Evolutionary conservation across 768 basidiomycete species (phyloP), one percentile per base, ranked within the genome.

Genomic region (Pleurotus platypus): DNA sequence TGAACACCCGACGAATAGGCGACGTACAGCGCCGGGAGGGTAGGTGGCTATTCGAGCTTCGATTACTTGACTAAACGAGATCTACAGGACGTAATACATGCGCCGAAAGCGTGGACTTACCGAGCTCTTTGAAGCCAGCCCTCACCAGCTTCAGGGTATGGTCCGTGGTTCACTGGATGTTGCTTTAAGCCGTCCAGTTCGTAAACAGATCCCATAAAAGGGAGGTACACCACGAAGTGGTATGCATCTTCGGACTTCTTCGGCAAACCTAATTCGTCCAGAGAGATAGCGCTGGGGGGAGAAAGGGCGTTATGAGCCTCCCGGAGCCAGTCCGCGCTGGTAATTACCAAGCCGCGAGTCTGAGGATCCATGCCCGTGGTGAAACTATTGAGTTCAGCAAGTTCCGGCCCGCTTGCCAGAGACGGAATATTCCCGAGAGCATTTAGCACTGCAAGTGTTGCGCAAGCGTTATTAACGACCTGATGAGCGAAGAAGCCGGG

Each of bases 401-500:
- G 79, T 64, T 90, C 86, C 5, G 82, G 66, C 6, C 90, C 89
- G 60, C 78, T 78, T 46, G 77, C 70, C 6, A 91, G 75, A 2
- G 78, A 78, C 2, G 84, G 83, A 53, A 92, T 87, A 68, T 92
- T 94, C 58, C 89, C 90, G 18, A 96, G 80, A 26, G 91, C 92
- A 66, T 98, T 97, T 58, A 97, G 74, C 35, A 96, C 92, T 4
- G 94, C 95, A 30, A 97, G 75, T n/a, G 94, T 96, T 13, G 93
- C 96, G 64, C 96, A 99, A 3, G 94, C 93, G 63, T 98, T 99
- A 72, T 95, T 94, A 63, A 97, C 92, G 50, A 93, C 92, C 71
- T 87, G 93, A 63, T 93, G 90, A 2, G 94, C 94, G 67, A 97
- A 98, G 73, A 92, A 94, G 11, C 92, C 92, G 3, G 89, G 77